Base-by-base conservation (phyloP, 2,329 filamentous ascomycete genomes). In the Alternaria gansuensis region DNA sequence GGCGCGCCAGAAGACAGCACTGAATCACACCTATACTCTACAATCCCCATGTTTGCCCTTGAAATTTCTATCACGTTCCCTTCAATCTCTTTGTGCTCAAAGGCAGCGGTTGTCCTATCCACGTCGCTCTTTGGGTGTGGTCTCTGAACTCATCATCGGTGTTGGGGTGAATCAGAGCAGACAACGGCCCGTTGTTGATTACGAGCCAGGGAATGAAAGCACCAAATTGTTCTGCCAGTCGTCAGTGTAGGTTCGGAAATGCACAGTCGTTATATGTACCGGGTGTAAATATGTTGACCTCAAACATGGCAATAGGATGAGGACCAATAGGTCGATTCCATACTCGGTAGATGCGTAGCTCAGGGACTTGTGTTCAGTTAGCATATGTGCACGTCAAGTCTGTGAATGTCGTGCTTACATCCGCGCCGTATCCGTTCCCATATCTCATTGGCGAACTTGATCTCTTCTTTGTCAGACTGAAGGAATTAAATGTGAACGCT, bases 191-290 rank as follows among this genome's bases (percentile, higher is more conserved):
- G 5, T 93, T 84, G 78, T 93, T 89, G 57, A 97, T 86, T 29
- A 91, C 85, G 29, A 97, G 80, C 93, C 93, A 97, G 0, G 91
- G 85, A 37, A 97, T 80, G 70, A 97, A 96, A 0, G 93, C 93
- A 0, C 93, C 93, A 71, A 97, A 97, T 75, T 97, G 91, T 3
- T 87, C 88, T 75, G 28, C 24, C 23, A 24, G 13, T 17, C 44
- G 24, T 66, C 24, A 57, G 44, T 10, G 2, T 17, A 44, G n/a
- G 13, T n/a, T 43, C 8, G 24, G 5, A 24, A 3, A 8, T 31
- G 17, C 2, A 17, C 7, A 13, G 8, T 29, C 14, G 5, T 6
- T 2, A 7, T 8, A 36, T 53, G 13, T 34, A 75, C 75, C 75
- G 0, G 93, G 93, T 0, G 89, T 92, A 75, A 94, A 92, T 21